Percentiles rank a stretch among this genome's conserved stretches.
Evolutionary conservation across 495 filamentous ascomycete genomes (phyloP).

Genomic region (Xylaria castorea): DNA sequence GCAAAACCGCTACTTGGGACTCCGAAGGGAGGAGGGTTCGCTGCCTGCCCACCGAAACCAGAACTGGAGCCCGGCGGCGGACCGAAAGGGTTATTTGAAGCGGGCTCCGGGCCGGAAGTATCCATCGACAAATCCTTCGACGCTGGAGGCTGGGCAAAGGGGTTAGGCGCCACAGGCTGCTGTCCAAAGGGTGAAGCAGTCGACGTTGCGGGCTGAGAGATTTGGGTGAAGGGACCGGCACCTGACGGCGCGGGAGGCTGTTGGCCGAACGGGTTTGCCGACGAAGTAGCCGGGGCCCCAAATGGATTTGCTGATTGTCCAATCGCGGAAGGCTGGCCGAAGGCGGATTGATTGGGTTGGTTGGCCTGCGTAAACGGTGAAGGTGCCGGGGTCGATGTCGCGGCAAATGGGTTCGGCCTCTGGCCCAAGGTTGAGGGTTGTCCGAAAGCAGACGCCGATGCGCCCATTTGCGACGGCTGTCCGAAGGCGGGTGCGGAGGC

Average conservation of each 20-base stretch:
- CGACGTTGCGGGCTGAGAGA: conserved; percentile 24
- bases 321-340: conserved; percentile 41
- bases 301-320: conserved; percentile 41
- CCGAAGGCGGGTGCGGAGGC: conserved; percentile 43
- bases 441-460: conserved; percentile 41
- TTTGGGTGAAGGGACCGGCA: conserved; percentile 35
- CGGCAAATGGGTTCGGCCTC: conserved; percentile 49
- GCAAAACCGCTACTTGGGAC: background rate
- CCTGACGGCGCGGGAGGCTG: conserved; percentile 19
- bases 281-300: conserved; percentile 28
- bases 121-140: conserved; percentile 37
- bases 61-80: conserved; percentile 8
- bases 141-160: conserved; percentile 29
- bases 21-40: conserved; percentile 6
- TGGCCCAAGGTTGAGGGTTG: conserved; percentile 46
- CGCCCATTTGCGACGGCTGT: conserved; percentile 40
- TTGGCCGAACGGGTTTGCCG: conserved; percentile 35
- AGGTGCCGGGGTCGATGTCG: conserved; percentile 24
- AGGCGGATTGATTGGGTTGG: conserved; percentile 28
- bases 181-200: conserved; percentile 48
- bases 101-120: conserved; percentile 30
- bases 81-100: conserved; percentile 36
- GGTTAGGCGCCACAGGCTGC: conserved; percentile 38
- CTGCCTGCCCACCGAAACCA: background rate
- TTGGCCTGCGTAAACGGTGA: conserved; percentile 22